These are phyloP conservation scores for Solanum megistacrolobum DNA, from an alignment of 257 asterid species.

Conservation along the genomic window DNA sequence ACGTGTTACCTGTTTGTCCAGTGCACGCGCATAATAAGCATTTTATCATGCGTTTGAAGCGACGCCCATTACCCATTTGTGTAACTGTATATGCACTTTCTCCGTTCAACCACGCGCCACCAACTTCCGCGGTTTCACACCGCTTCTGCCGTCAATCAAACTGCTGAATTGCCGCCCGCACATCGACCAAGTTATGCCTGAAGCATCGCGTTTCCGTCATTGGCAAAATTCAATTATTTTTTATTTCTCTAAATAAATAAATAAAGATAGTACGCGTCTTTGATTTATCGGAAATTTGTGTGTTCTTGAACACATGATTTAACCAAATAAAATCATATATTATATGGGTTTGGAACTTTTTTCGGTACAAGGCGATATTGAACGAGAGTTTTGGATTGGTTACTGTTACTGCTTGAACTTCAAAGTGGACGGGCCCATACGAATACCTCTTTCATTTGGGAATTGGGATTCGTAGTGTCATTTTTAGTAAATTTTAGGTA, in stretches of 20 bases:
- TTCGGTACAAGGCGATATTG: not conserved
- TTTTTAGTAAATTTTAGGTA: too few relatives aligned
- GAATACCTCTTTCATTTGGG: not conserved
- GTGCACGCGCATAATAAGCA: slow-evolving; percentile 11
- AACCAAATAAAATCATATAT: not conserved
- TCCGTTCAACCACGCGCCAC: slow-evolving; percentile 8
- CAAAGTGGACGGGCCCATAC: not conserved
- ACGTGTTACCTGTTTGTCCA: not conserved
- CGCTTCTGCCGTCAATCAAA: not conserved
- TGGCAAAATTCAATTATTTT: not conserved
- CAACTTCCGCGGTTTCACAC: not conserved
- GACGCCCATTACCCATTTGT: slow-evolving; percentile 7
- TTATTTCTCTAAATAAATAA: not conserved
- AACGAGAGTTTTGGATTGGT: not conserved
- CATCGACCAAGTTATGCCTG: not conserved
- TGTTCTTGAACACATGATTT: not conserved
- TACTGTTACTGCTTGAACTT: not conserved
- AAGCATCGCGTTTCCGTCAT: not conserved
- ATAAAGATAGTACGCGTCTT: not conserved
- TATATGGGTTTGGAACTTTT: not conserved
- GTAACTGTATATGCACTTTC: not conserved
- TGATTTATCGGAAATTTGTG: not conserved
- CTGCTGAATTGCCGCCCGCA: not conserved
- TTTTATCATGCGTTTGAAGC: slow-evolving; percentile 9
- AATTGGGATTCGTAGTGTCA: not conserved